phyloP scores from a whole-genome alignment of 2,329 filamentous ascomycete species.

The Aspergillus alliaceus region DNA sequence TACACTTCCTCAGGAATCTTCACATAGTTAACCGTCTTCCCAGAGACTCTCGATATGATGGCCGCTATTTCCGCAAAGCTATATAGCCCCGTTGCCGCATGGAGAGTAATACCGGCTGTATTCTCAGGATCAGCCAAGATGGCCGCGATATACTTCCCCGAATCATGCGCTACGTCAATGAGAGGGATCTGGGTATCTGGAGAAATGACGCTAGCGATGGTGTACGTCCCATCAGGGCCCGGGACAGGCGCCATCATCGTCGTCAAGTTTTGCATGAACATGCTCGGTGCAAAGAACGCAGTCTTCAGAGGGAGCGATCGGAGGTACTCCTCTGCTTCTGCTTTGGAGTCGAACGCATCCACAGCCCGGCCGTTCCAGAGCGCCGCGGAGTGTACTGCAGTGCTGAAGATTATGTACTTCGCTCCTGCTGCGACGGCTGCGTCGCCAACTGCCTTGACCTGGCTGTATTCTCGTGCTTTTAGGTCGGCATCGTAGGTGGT shows the following conservation, averaged over 20 bases:
- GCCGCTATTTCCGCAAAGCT: constrained; percentile 30
- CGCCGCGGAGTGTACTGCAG: constrained; percentile 20
- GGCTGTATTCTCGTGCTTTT: constrained; percentile 23
- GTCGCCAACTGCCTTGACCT: constrained; percentile 29
- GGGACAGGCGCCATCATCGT: constrained; percentile 20
- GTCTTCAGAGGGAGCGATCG: constrained; percentile 48
- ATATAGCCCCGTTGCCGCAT: constrained; percentile 35
- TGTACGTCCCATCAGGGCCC: constrained; percentile 29
- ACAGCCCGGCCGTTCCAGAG: constrained; percentile 29
- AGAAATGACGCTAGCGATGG: constrained; percentile 17
- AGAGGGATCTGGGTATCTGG: constrained; percentile 30
- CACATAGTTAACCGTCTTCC: constrained; percentile 37
- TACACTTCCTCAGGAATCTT: constrained; percentile 27
- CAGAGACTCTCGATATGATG: constrained; percentile 35
- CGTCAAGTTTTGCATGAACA: constrained; percentile 56
- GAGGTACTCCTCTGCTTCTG: constrained; percentile 56
- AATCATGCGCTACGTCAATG: constrained; percentile 38
- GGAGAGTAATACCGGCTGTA: constrained; percentile 37
- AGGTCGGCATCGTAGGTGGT: constrained; percentile 24
- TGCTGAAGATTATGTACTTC: constrained; percentile 33
- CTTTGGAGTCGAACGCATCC: constrained; percentile 59
- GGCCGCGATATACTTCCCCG: constrained; percentile 35
- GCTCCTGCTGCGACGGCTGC: constrained; percentile 27
- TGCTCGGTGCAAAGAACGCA: constrained; percentile 55
- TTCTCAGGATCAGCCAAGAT: constrained; percentile 39